phyloP scores from a whole-genome alignment of 768 basidiomycete genomes.

The Boletellus sp. region DNA sequence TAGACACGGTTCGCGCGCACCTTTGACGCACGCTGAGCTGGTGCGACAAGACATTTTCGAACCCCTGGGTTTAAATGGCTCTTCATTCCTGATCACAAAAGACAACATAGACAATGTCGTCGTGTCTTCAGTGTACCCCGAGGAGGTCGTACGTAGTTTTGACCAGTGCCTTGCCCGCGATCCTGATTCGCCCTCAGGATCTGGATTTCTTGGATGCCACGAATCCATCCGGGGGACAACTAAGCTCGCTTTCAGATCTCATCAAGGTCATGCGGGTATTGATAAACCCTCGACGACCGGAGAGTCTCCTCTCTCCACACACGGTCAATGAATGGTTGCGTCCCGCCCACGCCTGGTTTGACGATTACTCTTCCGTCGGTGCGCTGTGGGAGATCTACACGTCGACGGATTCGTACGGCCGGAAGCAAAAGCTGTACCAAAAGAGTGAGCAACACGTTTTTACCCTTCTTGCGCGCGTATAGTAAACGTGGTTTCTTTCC shows the following conservation, averaged over 20 bases:
- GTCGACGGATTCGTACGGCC: constrained; percentile 28
- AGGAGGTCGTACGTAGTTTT: constrained; percentile 32
- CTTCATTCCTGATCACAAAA: constrained; percentile 40
- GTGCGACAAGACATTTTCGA: constrained; percentile 46
- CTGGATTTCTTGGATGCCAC: constrained; percentile 35
- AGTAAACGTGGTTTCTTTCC: neutral
- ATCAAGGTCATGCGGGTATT: constrained; percentile 41
- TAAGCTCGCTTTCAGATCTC: constrained; percentile 47
- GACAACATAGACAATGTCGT: constrained; percentile 37
- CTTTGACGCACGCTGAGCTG: constrained; percentile 39
- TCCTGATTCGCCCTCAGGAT: constrained; percentile 28
- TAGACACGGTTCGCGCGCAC: constrained; percentile 11
- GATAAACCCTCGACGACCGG: constrained; percentile 39
- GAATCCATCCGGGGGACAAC: constrained; percentile 50
- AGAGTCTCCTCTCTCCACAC: constrained; percentile 33
- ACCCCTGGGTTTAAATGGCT: constrained; percentile 41
- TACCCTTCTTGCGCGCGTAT: too few relatives aligned
- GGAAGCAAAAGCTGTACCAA: constrained; percentile 33
- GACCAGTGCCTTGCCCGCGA: neutral
- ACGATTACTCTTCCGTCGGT: constrained; percentile 37
- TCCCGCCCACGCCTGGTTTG: constrained; percentile 38
- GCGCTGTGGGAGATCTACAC: constrained; percentile 42
- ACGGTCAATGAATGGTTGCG: constrained; percentile 43
- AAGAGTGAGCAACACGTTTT: constrained; percentile 4
- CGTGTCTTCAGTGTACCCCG: constrained; percentile 34